Evolutionary conservation across 2,329 filamentous ascomycete genomes (phyloP), one percentile per base, ranked within the genome.

Genomic region (Harringtonia aguacate): DNA sequence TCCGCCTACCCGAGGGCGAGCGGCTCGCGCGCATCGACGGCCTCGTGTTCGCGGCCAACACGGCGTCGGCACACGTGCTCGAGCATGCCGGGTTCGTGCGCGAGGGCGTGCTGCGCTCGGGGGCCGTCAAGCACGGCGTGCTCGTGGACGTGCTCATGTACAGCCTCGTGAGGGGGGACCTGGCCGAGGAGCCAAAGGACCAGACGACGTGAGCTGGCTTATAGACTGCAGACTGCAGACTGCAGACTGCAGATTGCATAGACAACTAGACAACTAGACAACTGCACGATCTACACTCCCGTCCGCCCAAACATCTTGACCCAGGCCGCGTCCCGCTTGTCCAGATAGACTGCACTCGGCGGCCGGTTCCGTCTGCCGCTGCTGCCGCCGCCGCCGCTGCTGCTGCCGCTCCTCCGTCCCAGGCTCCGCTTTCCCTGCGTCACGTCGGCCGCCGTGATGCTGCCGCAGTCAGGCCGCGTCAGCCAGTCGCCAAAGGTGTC

Each of bases 401-500:
- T 9, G 4, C 27, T 52, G 43, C 44, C 15, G 3, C 24, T 52
- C 41, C 36, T 13, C 44, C 30, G 5, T 34, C 33, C 5, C 40
- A n/a, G 43, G 30, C 55, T 57, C 20, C 61, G 56, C 54, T 59
- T 65, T 4, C 41, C 50, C 1, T 51, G 39, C 8, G 60, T 56
- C 2, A 64, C 54, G 34, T 63, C 53, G 2, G 66, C 67, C 0
- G 68, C 62, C 41, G 64, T 59, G 34, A 75, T 62, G 41, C 75
- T 63, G 8, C 70, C 71, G 49, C 75, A 79, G 37, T 79, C 63
- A 0, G 79, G 79, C 22, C 71, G 62, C 51, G 57, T 66, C 46
- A 84, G 57, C 51, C 68, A 60, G 53, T 69, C 65, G 13, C 67
- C 72, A 60, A 84, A 84, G 8, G 67, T 68, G 53, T 84, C 80